Evolutionary conservation across 2,329 filamentous ascomycete genomes (phyloP).

Genomic region (Lasiodiplodia gonubiensis): DNA sequence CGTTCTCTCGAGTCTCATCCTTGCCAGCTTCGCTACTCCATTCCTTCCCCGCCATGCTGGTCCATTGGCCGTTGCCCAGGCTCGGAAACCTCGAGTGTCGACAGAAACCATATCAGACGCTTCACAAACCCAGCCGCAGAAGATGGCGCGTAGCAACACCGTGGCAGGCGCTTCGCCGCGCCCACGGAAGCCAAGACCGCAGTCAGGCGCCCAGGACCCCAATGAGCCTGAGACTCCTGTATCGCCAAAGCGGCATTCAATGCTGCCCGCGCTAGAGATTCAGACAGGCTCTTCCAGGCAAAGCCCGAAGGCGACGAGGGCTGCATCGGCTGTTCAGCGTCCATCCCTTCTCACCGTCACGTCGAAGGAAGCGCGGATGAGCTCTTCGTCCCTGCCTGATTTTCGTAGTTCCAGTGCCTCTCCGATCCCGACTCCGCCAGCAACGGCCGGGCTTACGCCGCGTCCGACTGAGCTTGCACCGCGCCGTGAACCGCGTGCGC

Average conservation of each 20-base stretch:
- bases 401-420: constrained; percentile 58
- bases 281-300: constrained; percentile 39
- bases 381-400: constrained; percentile 71
- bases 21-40: constrained; percentile 77
- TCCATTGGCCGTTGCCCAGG: constrained; percentile 80
- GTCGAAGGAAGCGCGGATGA: constrained; percentile 65
- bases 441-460: constrained; percentile 47
- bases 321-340: constrained; percentile 44
- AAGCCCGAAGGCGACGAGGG: constrained; percentile 32
- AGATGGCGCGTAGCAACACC: constrained; percentile 72
- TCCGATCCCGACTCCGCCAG: constrained; percentile 45
- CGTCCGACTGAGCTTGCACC: constrained; percentile 34
- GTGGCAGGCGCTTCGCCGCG: constrained; percentile 57
- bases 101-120: constrained; percentile 67
- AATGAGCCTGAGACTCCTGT: constrained; percentile 32
- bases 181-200: constrained; percentile 50
- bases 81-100: constrained; percentile 71
- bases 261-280: constrained; percentile 35
- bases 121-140: constrained; percentile 58
- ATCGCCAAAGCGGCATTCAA: constrained; percentile 28
- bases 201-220: constrained; percentile 32
- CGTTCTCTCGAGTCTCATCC: constrained; percentile 78
- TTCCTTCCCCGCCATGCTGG: constrained; percentile 79
- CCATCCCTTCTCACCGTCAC: constrained; percentile 60
- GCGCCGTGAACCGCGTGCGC: constrained; percentile 61